Percentiles rank a stretch among this genome's conserved stretches.
Conservation (phyloP, 2,329 filamentous ascomycete genomes). For the Dactylellina sp. region DNA sequence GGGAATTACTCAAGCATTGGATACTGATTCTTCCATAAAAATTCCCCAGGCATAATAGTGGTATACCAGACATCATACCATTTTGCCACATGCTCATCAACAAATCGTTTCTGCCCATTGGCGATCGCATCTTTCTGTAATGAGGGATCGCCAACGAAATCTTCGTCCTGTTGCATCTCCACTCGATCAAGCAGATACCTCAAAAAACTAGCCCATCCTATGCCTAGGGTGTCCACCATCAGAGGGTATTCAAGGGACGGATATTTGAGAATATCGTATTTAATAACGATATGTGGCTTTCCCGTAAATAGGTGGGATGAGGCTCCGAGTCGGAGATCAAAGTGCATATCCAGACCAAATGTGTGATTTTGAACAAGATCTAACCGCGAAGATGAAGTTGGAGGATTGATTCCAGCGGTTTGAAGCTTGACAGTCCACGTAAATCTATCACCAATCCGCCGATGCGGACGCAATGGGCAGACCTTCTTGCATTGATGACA, state of each 20-base stretch:
- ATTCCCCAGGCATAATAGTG: conserved; percentile 12
- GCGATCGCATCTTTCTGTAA: conserved; percentile 8
- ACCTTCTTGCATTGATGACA: conserved; percentile 32
- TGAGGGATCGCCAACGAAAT: background rate
- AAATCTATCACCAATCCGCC: conserved; percentile 40
- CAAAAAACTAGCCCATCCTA: conserved; percentile 7
- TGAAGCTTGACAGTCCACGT: conserved; percentile 46
- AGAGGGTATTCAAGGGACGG: background rate
- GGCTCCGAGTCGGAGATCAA: no score
- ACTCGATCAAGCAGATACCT: background rate
- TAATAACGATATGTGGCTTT: no score
- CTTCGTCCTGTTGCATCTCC: no score
- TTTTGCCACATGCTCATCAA: conserved; percentile 1
- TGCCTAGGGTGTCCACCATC: background rate
- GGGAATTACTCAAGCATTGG: conserved; percentile 10
- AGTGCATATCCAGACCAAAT: no score
- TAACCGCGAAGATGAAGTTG: no score
- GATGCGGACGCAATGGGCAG: conserved; percentile 41
- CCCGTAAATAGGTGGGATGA: no score
- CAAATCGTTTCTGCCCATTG: conserved; percentile 5
- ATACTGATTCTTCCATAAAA: conserved; percentile 5
- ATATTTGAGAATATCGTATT: no score
- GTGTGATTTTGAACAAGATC: no score
- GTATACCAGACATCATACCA: conserved; percentile 28
- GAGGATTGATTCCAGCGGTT: conserved; percentile 22